Evolutionary conservation across 2,329 filamentous ascomycete genomes (phyloP).

Genomic region (Amesomyces nigricolor): DNA sequence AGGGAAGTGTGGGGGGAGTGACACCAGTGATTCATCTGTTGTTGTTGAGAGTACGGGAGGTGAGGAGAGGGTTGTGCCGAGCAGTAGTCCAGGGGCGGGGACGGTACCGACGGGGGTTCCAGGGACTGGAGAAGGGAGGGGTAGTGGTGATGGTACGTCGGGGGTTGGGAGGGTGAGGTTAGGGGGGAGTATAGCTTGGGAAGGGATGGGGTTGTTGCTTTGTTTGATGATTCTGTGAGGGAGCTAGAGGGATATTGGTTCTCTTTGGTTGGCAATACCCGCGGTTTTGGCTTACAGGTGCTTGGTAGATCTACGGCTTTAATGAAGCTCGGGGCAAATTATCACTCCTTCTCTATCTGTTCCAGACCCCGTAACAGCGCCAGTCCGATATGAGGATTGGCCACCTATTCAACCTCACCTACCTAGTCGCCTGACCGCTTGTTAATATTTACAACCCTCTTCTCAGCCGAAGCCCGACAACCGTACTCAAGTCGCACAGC

Average conservation of each 20-base stretch:
- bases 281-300: neutral
- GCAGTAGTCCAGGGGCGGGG: neutral
- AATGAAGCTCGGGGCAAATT: too few species aligned
- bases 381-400: too few species aligned
- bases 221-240: neutral
- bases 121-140: neutral
- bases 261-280: constrained; percentile 3
- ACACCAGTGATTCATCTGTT: neutral
- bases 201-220: neutral
- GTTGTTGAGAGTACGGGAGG: constrained; percentile 12
- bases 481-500: too few species aligned
- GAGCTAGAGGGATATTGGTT: neutral
- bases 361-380: too few species aligned
- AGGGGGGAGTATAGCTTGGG: too few species aligned
- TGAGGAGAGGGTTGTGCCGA: neutral
- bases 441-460: too few species aligned
- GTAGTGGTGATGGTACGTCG: neutral
- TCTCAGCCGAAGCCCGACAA: too few species aligned
- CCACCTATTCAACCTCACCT: too few species aligned
- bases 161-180: neutral
- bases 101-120: too few species aligned
- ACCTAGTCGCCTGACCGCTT: too few species aligned
- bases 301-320: neutral
- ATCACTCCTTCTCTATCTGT: too few species aligned
- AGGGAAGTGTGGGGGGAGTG: constrained; percentile 22